Evolutionary conservation across 2,329 filamentous ascomycete genomes (phyloP), one percentile per base, ranked within the genome.

Genomic region (Mycosphaerella arachidis): DNA sequence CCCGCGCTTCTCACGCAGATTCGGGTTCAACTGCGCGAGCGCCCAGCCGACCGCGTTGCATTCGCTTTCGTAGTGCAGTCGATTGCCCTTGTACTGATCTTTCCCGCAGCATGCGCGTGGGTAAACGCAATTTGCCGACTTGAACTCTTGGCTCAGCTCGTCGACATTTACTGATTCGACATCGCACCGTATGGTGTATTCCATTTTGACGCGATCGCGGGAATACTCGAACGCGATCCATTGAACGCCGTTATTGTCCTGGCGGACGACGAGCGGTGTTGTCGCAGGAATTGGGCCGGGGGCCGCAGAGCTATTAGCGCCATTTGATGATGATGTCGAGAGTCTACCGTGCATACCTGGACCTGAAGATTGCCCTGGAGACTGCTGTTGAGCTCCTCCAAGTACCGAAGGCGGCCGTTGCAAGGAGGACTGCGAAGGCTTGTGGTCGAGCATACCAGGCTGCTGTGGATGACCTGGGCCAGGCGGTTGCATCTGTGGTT

Each of bases 1-100:
- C 7, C 94, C 94, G 68, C 94, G 86, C 82, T 97, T 97, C 67
- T 93, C 93, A 64, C 93, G 86, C 61, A 97, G 82, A 59, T 90
- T 89, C 7, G 92, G 88, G 75, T 99, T 99, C 56, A 99, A 79
- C 72, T 97, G 89, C 2, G 94, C 94, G 67, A 99, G 78, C 12
- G 93, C 93, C 94, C 94, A 99, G n/a, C 94, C 94, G n/a, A 99
- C 94, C 0, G 92, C 91, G 78, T 99, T 99, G 82, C 94, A 99
- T 78, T 99, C 94, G 16, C 91, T 97, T 80, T 99, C 94, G 76
- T 99, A 99, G 68, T 94, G 90, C 67, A 97, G 79, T 16, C 94
- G 88, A 75, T 99, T 99, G 62, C 94, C 94, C 61, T 92, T 89
- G 80, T 99, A 99, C 73, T 96, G 89, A 60, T 97, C 93, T 77